Base-by-base conservation (phyloP, 257 asterid genomes). In the Solanum ossicruentum region DNA sequence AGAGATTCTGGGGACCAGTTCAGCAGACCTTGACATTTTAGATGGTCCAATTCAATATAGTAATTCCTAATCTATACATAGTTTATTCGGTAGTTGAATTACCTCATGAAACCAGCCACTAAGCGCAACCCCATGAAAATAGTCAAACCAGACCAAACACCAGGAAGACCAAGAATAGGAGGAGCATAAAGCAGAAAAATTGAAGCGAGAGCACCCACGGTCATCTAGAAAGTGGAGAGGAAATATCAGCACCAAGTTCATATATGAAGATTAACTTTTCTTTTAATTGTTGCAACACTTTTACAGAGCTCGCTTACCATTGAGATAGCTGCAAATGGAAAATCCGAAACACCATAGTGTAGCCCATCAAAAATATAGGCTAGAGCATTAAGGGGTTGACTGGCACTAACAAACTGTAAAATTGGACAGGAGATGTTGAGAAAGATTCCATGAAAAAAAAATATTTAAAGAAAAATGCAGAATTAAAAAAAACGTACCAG, bases 301-400 rank as follows among this genome's bases (percentile, higher is more conserved):
- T 78, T 36, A 60, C 26, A 16, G 55, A 15, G 71, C 78, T n/a
- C 17, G 75, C 85, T 45, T 85, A 90, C 92, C 89, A 87, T 90
- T 82, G 92, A 90, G 80, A 51, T 65, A 72, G 91, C 92, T 32
- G 92, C 89, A 58, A 67, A 90, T 11, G 85, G 88, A 86, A 88
- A 90, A 84, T 90, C 91, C 5, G 91, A 90, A 86, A 88, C 90
- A 60, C 92, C 92, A 69, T 88, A 90, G 72, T 90, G 91, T 20
- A 90, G 88, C 11, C 92, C 92, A 84, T 90, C 92, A 58, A 90
- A 88, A 63, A 90, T 85, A 73, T 85, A 90, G 49, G 92, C 92
- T 54, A 90, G 57, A 60, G 92, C 91, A 70, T 87, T 88, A 36
- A 90, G 84, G 80, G 91, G 91, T 69, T 87, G 92, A 82, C 92